Conservation (phyloP, 352 stramenopile species). For the Pythium scleroteichum region DNA sequence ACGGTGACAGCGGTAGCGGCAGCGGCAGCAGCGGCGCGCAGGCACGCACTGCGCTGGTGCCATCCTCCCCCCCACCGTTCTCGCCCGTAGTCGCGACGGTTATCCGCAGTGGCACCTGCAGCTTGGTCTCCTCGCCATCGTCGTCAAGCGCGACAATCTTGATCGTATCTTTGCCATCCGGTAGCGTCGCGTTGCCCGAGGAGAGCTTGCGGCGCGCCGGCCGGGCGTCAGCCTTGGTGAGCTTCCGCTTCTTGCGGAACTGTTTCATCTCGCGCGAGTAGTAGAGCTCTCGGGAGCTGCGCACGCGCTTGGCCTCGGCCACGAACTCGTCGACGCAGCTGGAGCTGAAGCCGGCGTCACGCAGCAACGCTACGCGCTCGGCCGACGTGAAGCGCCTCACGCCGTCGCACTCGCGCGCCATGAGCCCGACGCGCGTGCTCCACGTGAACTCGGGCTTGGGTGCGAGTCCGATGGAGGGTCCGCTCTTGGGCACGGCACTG, state of each 20-base stretch:
- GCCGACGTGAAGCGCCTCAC: conserved; percentile 25
- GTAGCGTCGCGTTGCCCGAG: background rate
- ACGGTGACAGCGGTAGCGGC: conserved; percentile 21
- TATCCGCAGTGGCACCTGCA: conserved; percentile 12
- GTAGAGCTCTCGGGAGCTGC: conserved; percentile 24
- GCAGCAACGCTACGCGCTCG: conserved; percentile 24
- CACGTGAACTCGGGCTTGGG: conserved; percentile 28
- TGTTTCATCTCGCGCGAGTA: conserved; percentile 26
- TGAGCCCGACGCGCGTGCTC: conserved; percentile 27
- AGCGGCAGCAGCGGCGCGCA: conserved; percentile 1
- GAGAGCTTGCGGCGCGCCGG: background rate
- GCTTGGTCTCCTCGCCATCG: conserved; percentile 1
- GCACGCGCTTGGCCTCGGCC: conserved; percentile 19
- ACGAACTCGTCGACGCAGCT: conserved; percentile 17
- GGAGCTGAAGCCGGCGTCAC: conserved; percentile 13
- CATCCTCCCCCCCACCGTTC: background rate
- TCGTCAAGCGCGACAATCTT: background rate
- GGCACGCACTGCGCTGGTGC: background rate
- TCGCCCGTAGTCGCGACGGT: background rate
- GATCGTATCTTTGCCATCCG: conserved; percentile 1
- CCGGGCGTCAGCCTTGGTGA: conserved; percentile 14
- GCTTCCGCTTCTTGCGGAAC: conserved; percentile 26
- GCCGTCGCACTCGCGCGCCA: conserved; percentile 24
- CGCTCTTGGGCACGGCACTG: conserved; percentile 27
- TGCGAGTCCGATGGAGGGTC: conserved; percentile 29